Base-by-base conservation (phyloP, 2,329 filamentous ascomycete genomes). In the Penicillium sp. region DNA sequence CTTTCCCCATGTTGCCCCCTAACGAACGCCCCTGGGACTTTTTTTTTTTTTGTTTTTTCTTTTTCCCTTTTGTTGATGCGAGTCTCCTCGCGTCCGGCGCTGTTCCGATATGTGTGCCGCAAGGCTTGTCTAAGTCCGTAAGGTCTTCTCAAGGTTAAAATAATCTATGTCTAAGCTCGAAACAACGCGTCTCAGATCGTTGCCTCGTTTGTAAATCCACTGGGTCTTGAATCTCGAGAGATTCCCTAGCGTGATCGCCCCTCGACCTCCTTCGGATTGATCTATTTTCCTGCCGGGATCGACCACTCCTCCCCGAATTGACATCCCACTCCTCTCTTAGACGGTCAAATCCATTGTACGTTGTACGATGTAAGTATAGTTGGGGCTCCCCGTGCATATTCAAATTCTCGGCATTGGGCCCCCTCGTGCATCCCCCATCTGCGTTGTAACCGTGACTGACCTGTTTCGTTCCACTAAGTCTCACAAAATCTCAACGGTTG, bases 1-100 rank as follows among this genome's bases (percentile, higher is more conserved):
- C 23, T 54, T 69, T 69, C 64, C 64, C 67, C 67, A 61, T 63
- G 57, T 47, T 54, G 2, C 59, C 60, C 63, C 62, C 66, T 68
- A 65, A 68, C 62, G 65, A 70, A 70, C 67, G 59, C 65, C 67
- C 67, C 66, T 68, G 65, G 58, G 10, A 40, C 52, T 50, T 45
- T 50, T 47, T 49, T 54, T 55, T 11, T 32, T 38, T 3, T 18
- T 11, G 14, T 30, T 36, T 53, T 51, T 47, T 40, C 30, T 47
- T 53, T 58, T 47, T 48, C 50, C 53, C 8, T 27, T 36, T 5
- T 14, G 3, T 50, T 50, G 40, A 45, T 46, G 40, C 23, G 23
- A 56, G 16, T 53, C 51, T 55, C 54, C 59, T 63, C 57, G 54
- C 58, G 57, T 59, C 61, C 56, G 55, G 53, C 46, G 49, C 46